A percentile compares a stretch with the other conserved stretches of the same genome.
These are phyloP conservation scores for Kodamaea suecica DNA, from an alignment of 1,139 yeast genomes.

Conservation along the genomic window DNA sequence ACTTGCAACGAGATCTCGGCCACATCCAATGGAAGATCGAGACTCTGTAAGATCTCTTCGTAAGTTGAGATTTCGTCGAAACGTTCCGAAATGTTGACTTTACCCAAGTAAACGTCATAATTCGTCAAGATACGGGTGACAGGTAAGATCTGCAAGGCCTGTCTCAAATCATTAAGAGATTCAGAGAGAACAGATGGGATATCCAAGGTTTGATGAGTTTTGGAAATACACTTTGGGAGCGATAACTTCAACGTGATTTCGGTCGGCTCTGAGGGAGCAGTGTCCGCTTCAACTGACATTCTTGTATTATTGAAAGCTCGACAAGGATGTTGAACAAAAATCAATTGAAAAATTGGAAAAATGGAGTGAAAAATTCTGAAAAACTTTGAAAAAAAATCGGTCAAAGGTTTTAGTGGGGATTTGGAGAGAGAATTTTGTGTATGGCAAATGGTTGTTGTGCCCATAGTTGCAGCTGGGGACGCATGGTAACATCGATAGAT, in stretches of 20 bases:
- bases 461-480: no score
- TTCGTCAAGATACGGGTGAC: constrained; percentile 59
- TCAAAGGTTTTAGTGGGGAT: no score
- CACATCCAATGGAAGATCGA: constrained; percentile 10
- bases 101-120: constrained; percentile 47
- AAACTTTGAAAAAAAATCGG: no score
- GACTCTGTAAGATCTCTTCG: constrained; percentile 26
- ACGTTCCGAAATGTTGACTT: constrained; percentile 28
- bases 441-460: no score
- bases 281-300: constrained; percentile 1
- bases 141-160: constrained; percentile 54
- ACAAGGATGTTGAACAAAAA: neutral
- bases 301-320: neutral
- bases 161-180: constrained; percentile 56
- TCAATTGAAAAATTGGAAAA: neutral
- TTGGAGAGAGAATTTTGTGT: no score
- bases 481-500: no score
- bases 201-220: constrained; percentile 24
- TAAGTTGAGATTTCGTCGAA: constrained; percentile 36
- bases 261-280: constrained; percentile 1
- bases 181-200: constrained; percentile 40
- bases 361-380: neutral
- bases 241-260: constrained; percentile 28
- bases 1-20: constrained; percentile 22
- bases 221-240: constrained; percentile 31